Percentiles rank a stretch among this genome's conserved stretches.
phyloP scores from a whole-genome alignment of 75 land plant species.

The Adiantum capillusveneris region DNA sequence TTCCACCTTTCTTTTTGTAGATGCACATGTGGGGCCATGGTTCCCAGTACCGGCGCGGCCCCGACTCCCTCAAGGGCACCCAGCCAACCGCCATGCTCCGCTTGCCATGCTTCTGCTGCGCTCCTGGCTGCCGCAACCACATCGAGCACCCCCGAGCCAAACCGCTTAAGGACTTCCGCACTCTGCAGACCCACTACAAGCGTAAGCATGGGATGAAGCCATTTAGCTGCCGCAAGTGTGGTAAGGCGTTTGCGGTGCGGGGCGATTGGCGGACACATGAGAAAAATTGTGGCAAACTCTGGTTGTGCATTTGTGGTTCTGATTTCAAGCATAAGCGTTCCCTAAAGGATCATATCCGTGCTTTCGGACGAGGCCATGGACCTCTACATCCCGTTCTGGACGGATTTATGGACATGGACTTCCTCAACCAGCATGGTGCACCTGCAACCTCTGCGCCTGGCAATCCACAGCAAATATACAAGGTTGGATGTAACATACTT shows the following conservation, averaged over 20 bases:
- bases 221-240: conserved; percentile 47
- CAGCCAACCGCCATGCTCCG: conserved; percentile 39
- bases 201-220: conserved; percentile 47
- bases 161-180: conserved; percentile 55
- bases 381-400: not conserved
- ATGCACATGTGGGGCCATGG: conserved; percentile 99
- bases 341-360: conserved; percentile 57
- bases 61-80: conserved; percentile 75
- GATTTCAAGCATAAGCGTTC: conserved; percentile 63
- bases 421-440: too few relatives aligned
- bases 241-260: conserved; percentile 50
- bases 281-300: conserved; percentile 67
- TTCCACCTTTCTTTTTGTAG: too few relatives aligned
- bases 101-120: conserved; percentile 57
- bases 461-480: too few relatives aligned
- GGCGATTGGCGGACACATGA: conserved; percentile 90
- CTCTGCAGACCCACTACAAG: conserved; percentile 60
- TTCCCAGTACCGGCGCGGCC: conserved; percentile 87
- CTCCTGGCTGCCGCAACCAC: conserved; percentile 56
- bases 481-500: too few relatives aligned
- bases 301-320: conserved; percentile 59
- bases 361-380: conserved; percentile 14
- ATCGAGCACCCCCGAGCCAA: conserved; percentile 48
- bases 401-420: too few relatives aligned
- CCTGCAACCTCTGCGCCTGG: too few relatives aligned